Conservation (phyloP, 2,329 filamentous ascomycete species). For the Talaromyces verruculosus region DNA sequence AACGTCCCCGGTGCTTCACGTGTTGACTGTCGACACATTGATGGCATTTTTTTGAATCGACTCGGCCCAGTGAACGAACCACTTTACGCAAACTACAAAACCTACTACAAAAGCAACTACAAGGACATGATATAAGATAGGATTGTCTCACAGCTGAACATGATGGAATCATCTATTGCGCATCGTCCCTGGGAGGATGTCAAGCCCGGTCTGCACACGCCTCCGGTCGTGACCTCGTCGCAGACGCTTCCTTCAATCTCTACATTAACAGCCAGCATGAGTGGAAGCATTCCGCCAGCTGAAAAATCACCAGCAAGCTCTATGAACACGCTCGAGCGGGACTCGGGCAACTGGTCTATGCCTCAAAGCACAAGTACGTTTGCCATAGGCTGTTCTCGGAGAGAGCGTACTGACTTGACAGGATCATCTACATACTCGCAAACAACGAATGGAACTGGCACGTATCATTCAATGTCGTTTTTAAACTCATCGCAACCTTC, state of each 20-base stretch:
- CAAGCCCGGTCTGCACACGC: slow-evolving; percentile 36
- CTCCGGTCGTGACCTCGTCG: slow-evolving; percentile 33
- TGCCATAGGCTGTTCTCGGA: not conserved
- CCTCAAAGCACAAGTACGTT: slow-evolving; percentile 58
- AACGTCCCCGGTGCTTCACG: slow-evolving; percentile 4
- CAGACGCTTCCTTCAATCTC: slow-evolving; percentile 51
- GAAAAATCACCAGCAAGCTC: slow-evolving; percentile 47
- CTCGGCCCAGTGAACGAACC: not conserved
- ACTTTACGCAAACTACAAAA: no score
- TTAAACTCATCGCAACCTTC: slow-evolving; percentile 48
- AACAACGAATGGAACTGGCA: slow-evolving; percentile 45
- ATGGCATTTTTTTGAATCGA: slow-evolving; percentile 11
- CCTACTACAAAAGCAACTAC: not conserved
- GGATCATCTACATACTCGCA: slow-evolving; percentile 53
- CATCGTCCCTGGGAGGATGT: slow-evolving; percentile 48
- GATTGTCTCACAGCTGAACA: not conserved
- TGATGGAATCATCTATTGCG: slow-evolving; percentile 44
- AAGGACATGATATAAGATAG: slow-evolving; percentile 12
- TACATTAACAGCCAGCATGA: slow-evolving; percentile 48
- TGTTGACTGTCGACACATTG: not conserved
- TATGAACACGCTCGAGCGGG: slow-evolving; percentile 51
- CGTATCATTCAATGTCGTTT: slow-evolving; percentile 46
- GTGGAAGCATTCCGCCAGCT: slow-evolving; percentile 30
- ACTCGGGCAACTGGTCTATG: slow-evolving; percentile 61
- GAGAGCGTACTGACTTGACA: slow-evolving; percentile 31